These are phyloP conservation scores for Leptographium procerum DNA, from an alignment of 2,329 filamentous ascomycete species.

Conservation along the genomic window DNA sequence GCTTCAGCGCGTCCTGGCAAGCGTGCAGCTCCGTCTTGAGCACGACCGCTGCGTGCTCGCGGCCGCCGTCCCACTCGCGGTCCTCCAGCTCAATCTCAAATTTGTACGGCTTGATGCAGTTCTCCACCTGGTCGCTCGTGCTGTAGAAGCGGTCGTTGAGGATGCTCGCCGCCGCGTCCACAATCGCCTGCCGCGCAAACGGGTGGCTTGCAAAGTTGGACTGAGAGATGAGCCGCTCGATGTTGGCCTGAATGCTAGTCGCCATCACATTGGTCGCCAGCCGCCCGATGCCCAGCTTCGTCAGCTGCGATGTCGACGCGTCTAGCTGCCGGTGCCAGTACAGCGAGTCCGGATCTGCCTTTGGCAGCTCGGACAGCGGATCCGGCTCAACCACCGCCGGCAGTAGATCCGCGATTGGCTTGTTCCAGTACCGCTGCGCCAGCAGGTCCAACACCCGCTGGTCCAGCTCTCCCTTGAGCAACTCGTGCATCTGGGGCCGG, in stretches of 20 bases:
- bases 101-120: slow-evolving; percentile 98
- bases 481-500: slow-evolving; percentile 73
- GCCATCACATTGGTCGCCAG: slow-evolving; percentile 87
- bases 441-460: slow-evolving; percentile 89
- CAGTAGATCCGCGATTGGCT: slow-evolving; percentile 75
- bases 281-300: slow-evolving; percentile 86
- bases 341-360: slow-evolving; percentile 69
- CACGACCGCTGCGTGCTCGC: slow-evolving; percentile 69
- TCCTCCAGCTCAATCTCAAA: slow-evolving; percentile 94
- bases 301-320: slow-evolving; percentile 78
- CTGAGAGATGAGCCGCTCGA: slow-evolving; percentile 64
- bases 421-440: slow-evolving; percentile 94
- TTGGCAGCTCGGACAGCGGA: slow-evolving; percentile 66
- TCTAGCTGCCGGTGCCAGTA: slow-evolving; percentile 95
- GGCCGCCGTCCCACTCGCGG: slow-evolving; percentile 72
- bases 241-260: slow-evolving; percentile 71
- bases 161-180: slow-evolving; percentile 79
- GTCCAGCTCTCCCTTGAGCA: slow-evolving; percentile 86
- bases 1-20: slow-evolving; percentile 67
- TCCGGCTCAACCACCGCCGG: slow-evolving; percentile 56
- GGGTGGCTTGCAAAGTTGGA: slow-evolving; percentile 87
- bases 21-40: slow-evolving; percentile 81
- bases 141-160: slow-evolving; percentile 92
- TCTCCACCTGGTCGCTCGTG: slow-evolving; percentile 95
- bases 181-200: slow-evolving; percentile 86